These are phyloP conservation scores for Paramecium caudatum DNA, from an alignment of 73 alveolate species.

Conservation along the genomic window DNA sequence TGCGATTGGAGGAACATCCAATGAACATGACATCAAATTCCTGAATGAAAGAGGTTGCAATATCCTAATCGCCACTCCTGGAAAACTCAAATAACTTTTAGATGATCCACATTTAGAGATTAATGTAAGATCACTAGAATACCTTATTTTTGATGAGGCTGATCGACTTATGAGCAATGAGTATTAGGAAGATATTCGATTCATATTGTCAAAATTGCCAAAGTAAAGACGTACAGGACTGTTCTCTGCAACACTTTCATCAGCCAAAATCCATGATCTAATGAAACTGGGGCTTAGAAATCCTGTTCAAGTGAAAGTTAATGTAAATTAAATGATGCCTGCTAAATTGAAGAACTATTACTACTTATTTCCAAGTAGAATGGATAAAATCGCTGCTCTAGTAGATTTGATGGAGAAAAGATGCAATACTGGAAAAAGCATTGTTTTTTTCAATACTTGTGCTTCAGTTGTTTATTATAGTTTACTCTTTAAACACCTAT, in stretches of 20 bases:
- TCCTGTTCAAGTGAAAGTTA: slow-evolving; percentile 97
- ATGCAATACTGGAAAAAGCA: slow-evolving; percentile 77
- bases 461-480: slow-evolving; percentile 93
- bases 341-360: slow-evolving; percentile 67
- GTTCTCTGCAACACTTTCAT: slow-evolving; percentile 99
- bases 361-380: slow-evolving; percentile 68
- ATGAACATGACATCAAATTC: slow-evolving; percentile 89
- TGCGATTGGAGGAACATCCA: slow-evolving; percentile 94
- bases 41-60: slow-evolving; percentile 89
- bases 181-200: slow-evolving; percentile 84
- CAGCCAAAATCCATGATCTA: slow-evolving; percentile 94
- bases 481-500: slow-evolving; percentile 77
- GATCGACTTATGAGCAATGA: slow-evolving; percentile 96
- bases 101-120: slow-evolving; percentile 82
- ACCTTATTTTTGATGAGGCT: slow-evolving; percentile 97
- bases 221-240: slow-evolving; percentile 99
- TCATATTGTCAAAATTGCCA: slow-evolving; percentile 92
- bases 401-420: slow-evolving; percentile 71
- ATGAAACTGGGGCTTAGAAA: slow-evolving; percentile 98
- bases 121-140: slow-evolving; percentile 83
- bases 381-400: slow-evolving; percentile 80
- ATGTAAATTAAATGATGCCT: slow-evolving; percentile 75
- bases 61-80: slow-evolving; percentile 98
- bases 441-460: slow-evolving; percentile 95
- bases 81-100: slow-evolving; percentile 95